A percentile compares a stretch with the other conserved stretches of the same genome.
Conservation (phyloP, 352 stramenopile species). For the Globisporangium recalcitrans region DNA sequence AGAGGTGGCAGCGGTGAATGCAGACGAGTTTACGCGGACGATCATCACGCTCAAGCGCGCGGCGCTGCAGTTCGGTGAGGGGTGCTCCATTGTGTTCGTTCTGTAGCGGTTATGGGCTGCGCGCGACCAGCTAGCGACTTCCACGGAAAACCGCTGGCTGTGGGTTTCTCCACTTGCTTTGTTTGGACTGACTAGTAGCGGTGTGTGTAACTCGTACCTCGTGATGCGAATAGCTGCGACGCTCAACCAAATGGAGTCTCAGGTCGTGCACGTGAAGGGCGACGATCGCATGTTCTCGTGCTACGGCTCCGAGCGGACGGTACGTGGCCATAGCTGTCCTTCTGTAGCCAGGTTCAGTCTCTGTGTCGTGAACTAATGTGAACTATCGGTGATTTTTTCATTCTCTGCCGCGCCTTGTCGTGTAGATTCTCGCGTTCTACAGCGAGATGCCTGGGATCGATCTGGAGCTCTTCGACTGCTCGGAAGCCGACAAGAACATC, state of each 20-base stretch:
- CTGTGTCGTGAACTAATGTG: background rate
- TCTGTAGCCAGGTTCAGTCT: background rate
- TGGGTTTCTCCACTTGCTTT: too few species aligned
- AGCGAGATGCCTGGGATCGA: conserved; percentile 72
- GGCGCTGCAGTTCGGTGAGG: conserved; percentile 73
- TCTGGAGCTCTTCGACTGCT: conserved; percentile 77
- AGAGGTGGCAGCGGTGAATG: conserved; percentile 55
- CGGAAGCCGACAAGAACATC: conserved; percentile 68
- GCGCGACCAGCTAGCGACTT: background rate
- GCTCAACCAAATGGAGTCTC: conserved; percentile 77
- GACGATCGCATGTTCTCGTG: conserved; percentile 84
- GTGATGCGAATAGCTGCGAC: conserved; percentile 39
- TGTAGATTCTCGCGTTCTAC: conserved; percentile 83
- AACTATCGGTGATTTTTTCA: too few species aligned
- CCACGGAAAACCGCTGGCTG: background rate
- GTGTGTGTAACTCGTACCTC: background rate
- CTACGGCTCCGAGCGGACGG: conserved; percentile 68
- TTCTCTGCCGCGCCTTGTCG: background rate
- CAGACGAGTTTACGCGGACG: conserved; percentile 71
- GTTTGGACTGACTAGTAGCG: background rate
- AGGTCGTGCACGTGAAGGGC: conserved; percentile 79
- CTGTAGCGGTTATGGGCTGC: background rate
- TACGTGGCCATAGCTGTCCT: conserved; percentile 19
- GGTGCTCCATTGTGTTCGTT: background rate
- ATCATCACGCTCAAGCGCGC: conserved; percentile 79